Percentiles rank a stretch among this genome's conserved stretches.
These are phyloP conservation scores for Backusella luteola DNA, from an alignment of 192 early-diverging fungal genomes.

Conservation along the genomic window DNA sequence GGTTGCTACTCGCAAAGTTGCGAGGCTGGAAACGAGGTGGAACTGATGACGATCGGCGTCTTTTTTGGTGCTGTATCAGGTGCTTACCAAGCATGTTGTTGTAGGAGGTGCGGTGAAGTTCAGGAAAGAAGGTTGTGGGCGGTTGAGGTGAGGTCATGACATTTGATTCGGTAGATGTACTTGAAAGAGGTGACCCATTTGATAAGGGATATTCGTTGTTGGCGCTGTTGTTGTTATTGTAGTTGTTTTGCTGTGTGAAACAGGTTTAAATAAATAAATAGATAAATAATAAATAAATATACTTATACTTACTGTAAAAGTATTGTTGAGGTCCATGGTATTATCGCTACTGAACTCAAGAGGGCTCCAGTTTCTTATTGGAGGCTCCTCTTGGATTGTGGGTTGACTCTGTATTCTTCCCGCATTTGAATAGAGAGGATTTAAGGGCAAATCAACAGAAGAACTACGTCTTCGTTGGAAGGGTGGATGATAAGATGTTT, in stretches of 20 bases:
- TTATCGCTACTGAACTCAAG: background rate
- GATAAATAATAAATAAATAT: background rate
- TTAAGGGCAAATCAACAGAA: constrained; percentile 12
- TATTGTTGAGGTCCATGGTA: background rate
- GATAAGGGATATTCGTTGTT: background rate
- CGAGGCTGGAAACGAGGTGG: constrained; percentile 11
- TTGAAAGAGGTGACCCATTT: background rate
- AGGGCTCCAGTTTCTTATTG: background rate
- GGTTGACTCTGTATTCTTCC: background rate
- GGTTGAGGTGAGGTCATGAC: constrained; percentile 18
- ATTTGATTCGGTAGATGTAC: constrained; percentile 12
- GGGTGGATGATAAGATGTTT: background rate
- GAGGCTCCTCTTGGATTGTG: constrained; percentile 13
- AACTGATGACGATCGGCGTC: constrained; percentile 19
- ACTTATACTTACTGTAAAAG: background rate
- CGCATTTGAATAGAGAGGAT: background rate
- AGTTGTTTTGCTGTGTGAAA: background rate
- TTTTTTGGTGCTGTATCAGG: constrained; percentile 3
- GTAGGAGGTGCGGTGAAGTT: constrained; percentile 11
- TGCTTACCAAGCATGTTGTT: constrained; percentile 2
- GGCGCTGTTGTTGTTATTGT: background rate
- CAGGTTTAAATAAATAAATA: background rate
- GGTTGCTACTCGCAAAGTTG: background rate
- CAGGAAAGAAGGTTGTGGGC: constrained; percentile 5
- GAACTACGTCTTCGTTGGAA: constrained; percentile 20